A percentile compares a stretch with the other conserved stretches of the same genome.
phyloP scores from a whole-genome alignment of 2,329 filamentous ascomycete genomes.

The Cercospora beticola region DNA sequence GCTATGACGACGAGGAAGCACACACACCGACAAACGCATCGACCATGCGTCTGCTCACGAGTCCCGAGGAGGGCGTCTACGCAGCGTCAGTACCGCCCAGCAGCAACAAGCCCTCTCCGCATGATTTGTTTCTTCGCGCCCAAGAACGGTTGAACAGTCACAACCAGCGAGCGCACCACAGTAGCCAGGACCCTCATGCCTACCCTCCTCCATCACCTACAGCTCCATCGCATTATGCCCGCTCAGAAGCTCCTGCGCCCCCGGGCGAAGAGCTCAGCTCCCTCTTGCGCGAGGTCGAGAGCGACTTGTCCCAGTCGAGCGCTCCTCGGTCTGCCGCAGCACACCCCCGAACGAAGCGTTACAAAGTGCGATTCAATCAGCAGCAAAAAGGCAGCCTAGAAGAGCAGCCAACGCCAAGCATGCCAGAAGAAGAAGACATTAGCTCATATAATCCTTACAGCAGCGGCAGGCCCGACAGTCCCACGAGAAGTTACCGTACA shows the following conservation, averaged over 20 bases:
- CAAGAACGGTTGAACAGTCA: slow-evolving; percentile 28
- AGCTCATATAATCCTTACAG: slow-evolving; percentile 36
- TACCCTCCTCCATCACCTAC: slow-evolving; percentile 18
- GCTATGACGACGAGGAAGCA: slow-evolving; percentile 44
- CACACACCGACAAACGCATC: slow-evolving; percentile 30
- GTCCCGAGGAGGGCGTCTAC: slow-evolving; percentile 44
- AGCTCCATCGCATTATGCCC: slow-evolving; percentile 17
- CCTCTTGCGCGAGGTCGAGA: slow-evolving; percentile 45
- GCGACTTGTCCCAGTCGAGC: slow-evolving; percentile 31
- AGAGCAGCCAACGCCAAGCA: slow-evolving; percentile 1
- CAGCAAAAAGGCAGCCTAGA: slow-evolving; percentile 32
- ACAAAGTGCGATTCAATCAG: slow-evolving; percentile 37
- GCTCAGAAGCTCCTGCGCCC: slow-evolving; percentile 29
- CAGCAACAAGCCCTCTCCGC: slow-evolving; percentile 43
- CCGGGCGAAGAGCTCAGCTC: slow-evolving; percentile 45
- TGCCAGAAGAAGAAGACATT: slow-evolving; percentile 23
- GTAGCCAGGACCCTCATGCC: slow-evolving; percentile 7
- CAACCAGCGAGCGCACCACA: slow-evolving; percentile 20
- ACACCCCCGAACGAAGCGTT: slow-evolving; percentile 30
- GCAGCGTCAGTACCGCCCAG: slow-evolving; percentile 20
- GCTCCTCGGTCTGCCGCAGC: slow-evolving; percentile 24
- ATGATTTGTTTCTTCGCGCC: slow-evolving; percentile 35
- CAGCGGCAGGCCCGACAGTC: slow-evolving; percentile 46
- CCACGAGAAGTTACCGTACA: slow-evolving; percentile 27
- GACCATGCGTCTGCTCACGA: slow-evolving; percentile 53